These are phyloP conservation scores for Pseudonitzschia delicatissima DNA, from an alignment of 108 stramenopile species.

Conservation along the genomic window DNA sequence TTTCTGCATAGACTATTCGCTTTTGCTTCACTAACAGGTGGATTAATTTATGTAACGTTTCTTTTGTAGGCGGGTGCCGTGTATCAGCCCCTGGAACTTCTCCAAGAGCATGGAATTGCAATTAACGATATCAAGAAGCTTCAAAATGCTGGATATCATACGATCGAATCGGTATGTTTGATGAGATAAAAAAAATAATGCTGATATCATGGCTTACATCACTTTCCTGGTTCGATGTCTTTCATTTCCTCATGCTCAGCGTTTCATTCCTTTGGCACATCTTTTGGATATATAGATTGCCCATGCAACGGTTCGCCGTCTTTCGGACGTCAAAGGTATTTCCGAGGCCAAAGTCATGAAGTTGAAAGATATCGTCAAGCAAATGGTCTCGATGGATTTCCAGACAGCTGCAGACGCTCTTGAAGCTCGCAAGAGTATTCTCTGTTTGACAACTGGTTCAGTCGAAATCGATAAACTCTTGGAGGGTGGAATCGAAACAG, in stretches of 20 bases:
- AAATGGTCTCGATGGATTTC: constrained; percentile 96
- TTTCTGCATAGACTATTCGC: not conserved
- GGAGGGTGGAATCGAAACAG: constrained; percentile 98
- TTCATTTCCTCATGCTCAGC: not conserved
- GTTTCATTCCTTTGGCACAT: not conserved
- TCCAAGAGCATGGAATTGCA: constrained; percentile 95
- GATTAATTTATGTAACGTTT: not conserved
- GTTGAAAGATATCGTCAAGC: constrained; percentile 91
- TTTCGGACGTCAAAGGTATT: constrained; percentile 96
- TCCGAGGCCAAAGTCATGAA: constrained; percentile 93
- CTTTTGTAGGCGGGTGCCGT: not conserved
- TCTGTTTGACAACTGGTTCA: constrained; percentile 92
- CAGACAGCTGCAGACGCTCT: constrained; percentile 92
- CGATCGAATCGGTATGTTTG: constrained; percentile 86
- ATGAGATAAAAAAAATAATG: not conserved
- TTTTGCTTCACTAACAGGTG: not conserved
- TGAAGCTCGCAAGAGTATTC: constrained; percentile 79
- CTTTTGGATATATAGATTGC: constrained; percentile 53
- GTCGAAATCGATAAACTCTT: constrained; percentile 95
- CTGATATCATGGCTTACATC: not conserved
- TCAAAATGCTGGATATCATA: constrained; percentile 94
- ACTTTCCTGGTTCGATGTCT: not conserved
- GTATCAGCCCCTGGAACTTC: constrained; percentile 72
- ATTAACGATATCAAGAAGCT: constrained; percentile 94
- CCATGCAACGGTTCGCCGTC: constrained; percentile 95